Base-by-base conservation (phyloP, 805 yeast species). In the Candida krabiensis region DNA sequence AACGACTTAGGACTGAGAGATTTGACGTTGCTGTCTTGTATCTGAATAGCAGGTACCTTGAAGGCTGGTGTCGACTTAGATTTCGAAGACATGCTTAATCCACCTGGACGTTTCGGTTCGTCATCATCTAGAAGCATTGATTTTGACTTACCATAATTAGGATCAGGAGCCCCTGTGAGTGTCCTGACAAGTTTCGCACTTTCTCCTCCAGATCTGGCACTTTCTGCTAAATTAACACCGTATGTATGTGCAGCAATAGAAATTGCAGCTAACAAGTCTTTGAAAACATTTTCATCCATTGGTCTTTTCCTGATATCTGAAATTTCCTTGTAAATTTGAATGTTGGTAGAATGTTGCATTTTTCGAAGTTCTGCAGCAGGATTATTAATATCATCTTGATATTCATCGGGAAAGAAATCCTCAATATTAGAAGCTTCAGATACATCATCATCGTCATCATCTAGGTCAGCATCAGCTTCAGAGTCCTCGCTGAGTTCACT, bases 111-210 rank as follows among this genome's bases (percentile, higher is more conserved):
- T 9, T 18, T 5, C 14, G 28, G 16, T n/a, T 29, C 31, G 11
- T 40, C 41, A 28, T 40, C 44, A 28, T 50, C 58, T 26, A 55
- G 38, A 7, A 62, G 47, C 66, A 62, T 61, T 26, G 65, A 60
- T 36, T 53, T 59, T 4, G 53, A 42, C 16, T 46, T 41, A 21
- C 51, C 49, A 29, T 43, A 52, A 9, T 41, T 17, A 16, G 53
- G 56, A 30, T 60, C 65, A 1, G 69, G 68, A 2, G 66, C 63
- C 7, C 72, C 75, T 0, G 76, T 70, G 17, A 70, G 47, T 0
- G 68, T 56, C 22, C 75, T 56, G 19, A 71, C 70, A 14, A 70
- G 44, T 26, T 60, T 61, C 0, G 69, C 70, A 12, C 67, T 64
- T 35, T 63, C 67, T 11, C 60, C 63, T 14, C 67, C 70, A 16